Percentiles rank a stretch among this genome's conserved stretches.
phyloP scores from a whole-genome alignment of 169 alveolate species.

The Cryptosporidium sp. region DNA sequence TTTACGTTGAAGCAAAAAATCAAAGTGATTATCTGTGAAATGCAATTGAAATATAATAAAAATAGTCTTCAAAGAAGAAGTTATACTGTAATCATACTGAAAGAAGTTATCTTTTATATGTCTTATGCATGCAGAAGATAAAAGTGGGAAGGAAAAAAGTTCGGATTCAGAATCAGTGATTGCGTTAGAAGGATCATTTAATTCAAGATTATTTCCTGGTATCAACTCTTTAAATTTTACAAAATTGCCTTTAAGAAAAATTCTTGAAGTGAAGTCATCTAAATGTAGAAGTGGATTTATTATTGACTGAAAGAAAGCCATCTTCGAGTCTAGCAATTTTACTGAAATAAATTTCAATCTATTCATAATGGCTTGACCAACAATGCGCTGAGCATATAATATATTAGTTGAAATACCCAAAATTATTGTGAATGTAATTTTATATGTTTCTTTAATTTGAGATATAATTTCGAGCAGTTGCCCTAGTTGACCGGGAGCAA shows the following conservation, averaged over 20 bases:
- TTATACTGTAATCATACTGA: conserved; percentile 43
- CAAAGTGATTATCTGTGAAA: neutral
- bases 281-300: conserved; percentile 13
- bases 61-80: conserved; percentile 16
- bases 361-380: conserved; percentile 20
- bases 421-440: conserved; percentile 23
- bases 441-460: conserved; percentile 35
- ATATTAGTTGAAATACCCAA: conserved; percentile 43
- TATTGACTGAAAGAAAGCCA: conserved; percentile 26
- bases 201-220: neutral
- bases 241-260: neutral
- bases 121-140: neutral
- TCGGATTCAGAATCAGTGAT: neutral
- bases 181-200: neutral
- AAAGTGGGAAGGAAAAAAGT: neutral
- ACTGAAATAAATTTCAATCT: conserved; percentile 25
- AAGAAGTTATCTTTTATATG: conserved; percentile 52
- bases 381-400: conserved; percentile 2
- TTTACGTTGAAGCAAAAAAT: neutral
- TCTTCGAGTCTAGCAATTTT: conserved; percentile 37
- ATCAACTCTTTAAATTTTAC: neutral
- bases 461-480: conserved; percentile 31
- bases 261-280: neutral
- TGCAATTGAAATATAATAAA: conserved; percentile 25
- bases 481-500: conserved; percentile 26